Conservation (phyloP, 2,329 filamentous ascomycete genomes). For the Aurifilum marmelostoma region DNA sequence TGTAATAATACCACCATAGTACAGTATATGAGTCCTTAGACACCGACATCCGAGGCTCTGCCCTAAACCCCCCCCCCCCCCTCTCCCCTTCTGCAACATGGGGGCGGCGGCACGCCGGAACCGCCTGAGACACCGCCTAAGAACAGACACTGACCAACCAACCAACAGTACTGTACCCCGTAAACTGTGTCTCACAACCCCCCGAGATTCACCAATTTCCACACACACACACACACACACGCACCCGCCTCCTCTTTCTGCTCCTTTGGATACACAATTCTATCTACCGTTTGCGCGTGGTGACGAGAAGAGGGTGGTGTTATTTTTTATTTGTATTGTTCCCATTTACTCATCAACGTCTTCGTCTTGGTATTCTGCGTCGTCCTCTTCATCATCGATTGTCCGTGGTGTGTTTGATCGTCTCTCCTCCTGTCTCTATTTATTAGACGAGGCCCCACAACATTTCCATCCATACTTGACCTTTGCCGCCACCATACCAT, state of each 20-base stretch:
- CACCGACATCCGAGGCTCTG: not conserved
- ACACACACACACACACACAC: not conserved
- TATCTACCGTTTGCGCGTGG: not conserved
- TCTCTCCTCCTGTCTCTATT: not conserved
- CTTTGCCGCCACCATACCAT: not conserved
- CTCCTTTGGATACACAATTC: not conserved
- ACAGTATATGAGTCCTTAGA: no score
- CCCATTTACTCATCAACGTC: not conserved
- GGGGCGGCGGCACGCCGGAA: not conserved
- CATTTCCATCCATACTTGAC: not conserved
- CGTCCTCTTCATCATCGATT: not conserved
- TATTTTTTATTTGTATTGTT: not conserved
- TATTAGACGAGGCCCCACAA: not conserved
- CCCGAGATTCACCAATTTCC: not conserved
- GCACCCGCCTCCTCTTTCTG: not conserved
- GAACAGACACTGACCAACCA: not conserved
- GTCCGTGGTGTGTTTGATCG: not conserved
- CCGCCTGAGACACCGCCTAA: not conserved
- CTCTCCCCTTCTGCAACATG: not conserved
- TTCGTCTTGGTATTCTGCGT: not conserved
- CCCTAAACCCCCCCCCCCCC: no score
- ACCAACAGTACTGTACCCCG: not conserved
- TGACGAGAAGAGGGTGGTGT: not conserved
- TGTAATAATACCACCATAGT: no score
- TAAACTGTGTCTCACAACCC: conserved; percentile 1